A percentile compares a stretch with the other conserved stretches of the same genome.
These are phyloP conservation scores for Vararia minispora DNA, from an alignment of 768 basidiomycete species.

Conservation along the genomic window DNA sequence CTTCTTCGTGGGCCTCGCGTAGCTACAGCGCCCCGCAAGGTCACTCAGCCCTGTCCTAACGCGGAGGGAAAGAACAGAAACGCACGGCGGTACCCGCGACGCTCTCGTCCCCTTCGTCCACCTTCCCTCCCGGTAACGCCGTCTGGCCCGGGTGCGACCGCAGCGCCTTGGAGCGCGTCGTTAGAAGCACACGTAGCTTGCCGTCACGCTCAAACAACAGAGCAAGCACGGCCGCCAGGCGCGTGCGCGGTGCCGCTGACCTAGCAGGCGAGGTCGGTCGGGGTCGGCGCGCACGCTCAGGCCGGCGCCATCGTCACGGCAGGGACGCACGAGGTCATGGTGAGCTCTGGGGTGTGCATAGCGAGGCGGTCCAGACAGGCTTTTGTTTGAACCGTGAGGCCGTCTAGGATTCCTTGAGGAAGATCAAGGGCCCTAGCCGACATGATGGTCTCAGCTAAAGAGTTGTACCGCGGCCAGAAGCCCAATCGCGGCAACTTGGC, in stretches of 20 bases:
- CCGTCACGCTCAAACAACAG: constrained; percentile 65
- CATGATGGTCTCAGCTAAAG: too few species aligned
- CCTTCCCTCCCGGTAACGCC: constrained; percentile 74
- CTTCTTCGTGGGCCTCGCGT: constrained; percentile 82
- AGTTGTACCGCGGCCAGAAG: too few species aligned
- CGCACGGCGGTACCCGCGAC: constrained; percentile 69
- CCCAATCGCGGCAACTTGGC: too few species aligned
- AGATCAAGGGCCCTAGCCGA: too few species aligned
- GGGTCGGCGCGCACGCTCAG: neutral
- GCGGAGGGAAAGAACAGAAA: constrained; percentile 1
- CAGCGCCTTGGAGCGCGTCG: constrained; percentile 71
- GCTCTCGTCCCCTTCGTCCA: constrained; percentile 53
- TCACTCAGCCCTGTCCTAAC: constrained; percentile 1
- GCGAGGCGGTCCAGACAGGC: constrained; percentile 8
- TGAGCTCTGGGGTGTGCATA: constrained; percentile 2
- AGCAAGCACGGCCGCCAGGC: constrained; percentile 69
- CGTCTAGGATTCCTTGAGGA: neutral
- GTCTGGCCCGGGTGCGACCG: constrained; percentile 74
- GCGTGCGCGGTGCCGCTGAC: constrained; percentile 25
- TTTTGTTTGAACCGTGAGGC: constrained; percentile 6
- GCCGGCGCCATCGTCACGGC: neutral
- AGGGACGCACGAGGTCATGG: constrained; percentile 5
- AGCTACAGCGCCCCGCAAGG: constrained; percentile 33
- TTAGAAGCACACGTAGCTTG: constrained; percentile 64
- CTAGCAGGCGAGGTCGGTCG: too few species aligned